Evolutionary conservation across 2,329 filamentous ascomycete genomes (phyloP), one percentile per base, ranked within the genome.

Genomic region (Colletotrichum australisinense): DNA sequence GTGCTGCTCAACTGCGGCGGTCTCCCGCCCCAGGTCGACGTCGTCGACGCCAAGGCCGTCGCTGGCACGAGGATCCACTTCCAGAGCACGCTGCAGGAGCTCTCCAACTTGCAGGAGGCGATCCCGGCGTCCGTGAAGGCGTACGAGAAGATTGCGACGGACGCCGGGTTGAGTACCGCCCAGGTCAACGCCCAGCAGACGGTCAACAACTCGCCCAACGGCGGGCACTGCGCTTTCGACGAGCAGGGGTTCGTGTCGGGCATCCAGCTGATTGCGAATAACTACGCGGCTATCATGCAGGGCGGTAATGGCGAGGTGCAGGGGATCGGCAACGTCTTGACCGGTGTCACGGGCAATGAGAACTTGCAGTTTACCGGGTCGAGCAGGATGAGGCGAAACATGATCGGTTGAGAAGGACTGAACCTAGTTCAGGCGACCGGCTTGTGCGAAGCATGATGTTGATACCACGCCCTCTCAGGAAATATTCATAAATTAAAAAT

Each of bases 141-240:
- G 2, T 91, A 88, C 74, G 87, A 90, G 79, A 78, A 86, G 75
- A 76, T 87, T 5, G 88, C 84, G 6, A 75, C 80, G 0, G 74
- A 77, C 14, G 83, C 83, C 1, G 88, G 89, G 0, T 69, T 91
- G 42, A 80, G 75, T 53, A 77, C 82, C 0, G 79, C 77, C 35
- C 81, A 88, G 76, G 82, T 90, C 76, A 88, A 86, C 35, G 79
- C 82, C 3, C 78, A 89, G 67, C 88, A 90, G 82, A 91, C 89
- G 1, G 88, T 89, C 1, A 87, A 91, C 75, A 90, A 89, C 75
- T 84, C 85, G 4, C 88, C 89, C 2, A 80, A 83, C 26, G 88
- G 88, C 49, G 89, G 88, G 0, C 89, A 91, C 79, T 91, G 89
- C 81, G 88, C 84, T 65, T 91, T 91, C 72, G 89, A 91, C 77